Conservation (phyloP, 345 rosid species). For the Abelmoschus esculentus region DNA sequence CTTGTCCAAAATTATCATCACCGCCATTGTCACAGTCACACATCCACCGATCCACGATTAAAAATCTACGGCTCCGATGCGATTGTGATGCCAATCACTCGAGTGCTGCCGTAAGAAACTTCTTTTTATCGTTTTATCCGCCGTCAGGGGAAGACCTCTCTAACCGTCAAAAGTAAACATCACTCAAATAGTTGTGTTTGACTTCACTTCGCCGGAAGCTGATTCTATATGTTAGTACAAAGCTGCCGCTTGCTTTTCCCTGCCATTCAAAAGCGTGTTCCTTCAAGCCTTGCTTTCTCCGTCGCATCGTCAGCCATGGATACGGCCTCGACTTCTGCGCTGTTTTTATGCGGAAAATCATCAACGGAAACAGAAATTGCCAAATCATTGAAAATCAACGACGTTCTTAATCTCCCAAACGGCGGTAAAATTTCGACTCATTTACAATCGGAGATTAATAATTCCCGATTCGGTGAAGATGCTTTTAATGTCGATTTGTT, state of each 20-base stretch:
- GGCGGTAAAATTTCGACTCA: slow-evolving; percentile 24
- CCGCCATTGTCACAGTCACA: background rate
- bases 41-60: background rate
- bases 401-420: slow-evolving; percentile 45
- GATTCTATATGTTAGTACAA: slow-evolving; percentile 1
- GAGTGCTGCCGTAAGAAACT: background rate
- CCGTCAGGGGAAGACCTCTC: background rate
- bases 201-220: background rate
- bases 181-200: background rate
- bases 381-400: slow-evolving; percentile 32
- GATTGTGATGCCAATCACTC: background rate
- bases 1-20: background rate
- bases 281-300: slow-evolving; percentile 2
- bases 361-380: slow-evolving; percentile 46
- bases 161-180: background rate
- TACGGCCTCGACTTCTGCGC: slow-evolving; percentile 25
- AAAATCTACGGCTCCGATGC: background rate
- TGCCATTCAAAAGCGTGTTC: background rate
- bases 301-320: slow-evolving; percentile 43
- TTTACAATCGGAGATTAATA: slow-evolving; percentile 42
- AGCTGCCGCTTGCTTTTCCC: slow-evolving; percentile 6
- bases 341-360: slow-evolving; percentile 65
- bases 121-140: background rate
- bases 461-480: slow-evolving; percentile 18
- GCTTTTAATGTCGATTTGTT: slow-evolving; percentile 37